phyloP scores from a whole-genome alignment of 495 filamentous ascomycete species.

The Elaphomyces granulatus region DNA sequence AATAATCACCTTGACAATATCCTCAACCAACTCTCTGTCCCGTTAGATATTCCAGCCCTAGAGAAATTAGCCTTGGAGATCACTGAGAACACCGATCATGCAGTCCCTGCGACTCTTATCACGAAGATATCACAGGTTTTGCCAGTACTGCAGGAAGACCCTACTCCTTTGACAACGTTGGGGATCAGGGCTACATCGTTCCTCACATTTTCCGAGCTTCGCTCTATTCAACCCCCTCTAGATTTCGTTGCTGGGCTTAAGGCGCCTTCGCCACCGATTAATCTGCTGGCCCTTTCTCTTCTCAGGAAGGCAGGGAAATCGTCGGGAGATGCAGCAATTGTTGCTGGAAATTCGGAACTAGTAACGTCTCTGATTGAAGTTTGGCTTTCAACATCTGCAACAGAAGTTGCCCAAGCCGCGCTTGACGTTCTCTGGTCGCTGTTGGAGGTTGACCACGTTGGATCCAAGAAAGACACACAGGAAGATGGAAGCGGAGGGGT shows the following conservation, averaged over 20 bases:
- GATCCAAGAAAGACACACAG: slow-evolving; percentile 5
- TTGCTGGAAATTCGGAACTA: slow-evolving; percentile 49
- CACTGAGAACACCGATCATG: slow-evolving; percentile 20
- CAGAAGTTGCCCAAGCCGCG: slow-evolving; percentile 60
- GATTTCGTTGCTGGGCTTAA: slow-evolving; percentile 38
- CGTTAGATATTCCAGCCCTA: slow-evolving; percentile 23
- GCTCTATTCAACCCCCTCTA: slow-evolving; percentile 30
- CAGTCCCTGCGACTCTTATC: slow-evolving; percentile 27
- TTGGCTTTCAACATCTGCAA: slow-evolving; percentile 58
- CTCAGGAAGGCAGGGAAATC: slow-evolving; percentile 53
- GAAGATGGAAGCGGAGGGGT: slow-evolving; percentile 28
- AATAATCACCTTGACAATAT: slow-evolving; percentile 24
- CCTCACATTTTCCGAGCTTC: slow-evolving; percentile 32
- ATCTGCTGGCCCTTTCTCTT: slow-evolving; percentile 53
- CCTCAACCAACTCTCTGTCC: slow-evolving; percentile 21
- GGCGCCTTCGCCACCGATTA: slow-evolving; percentile 48
- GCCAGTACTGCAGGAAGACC: slow-evolving; percentile 36
- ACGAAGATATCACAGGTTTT: slow-evolving; percentile 33
- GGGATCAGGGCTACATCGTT: slow-evolving; percentile 22
- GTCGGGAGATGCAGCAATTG: slow-evolving; percentile 49
- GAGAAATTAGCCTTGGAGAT: slow-evolving; percentile 31
- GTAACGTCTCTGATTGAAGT: slow-evolving; percentile 46
- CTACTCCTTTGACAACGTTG: slow-evolving; percentile 33
- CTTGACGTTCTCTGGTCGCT: slow-evolving; percentile 52
- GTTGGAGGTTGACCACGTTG: slow-evolving; percentile 47